Percentiles rank a stretch among this genome's conserved stretches.
These are phyloP conservation scores for Syzygium jambos DNA, from an alignment of 345 rosid species.

Conservation along the genomic window DNA sequence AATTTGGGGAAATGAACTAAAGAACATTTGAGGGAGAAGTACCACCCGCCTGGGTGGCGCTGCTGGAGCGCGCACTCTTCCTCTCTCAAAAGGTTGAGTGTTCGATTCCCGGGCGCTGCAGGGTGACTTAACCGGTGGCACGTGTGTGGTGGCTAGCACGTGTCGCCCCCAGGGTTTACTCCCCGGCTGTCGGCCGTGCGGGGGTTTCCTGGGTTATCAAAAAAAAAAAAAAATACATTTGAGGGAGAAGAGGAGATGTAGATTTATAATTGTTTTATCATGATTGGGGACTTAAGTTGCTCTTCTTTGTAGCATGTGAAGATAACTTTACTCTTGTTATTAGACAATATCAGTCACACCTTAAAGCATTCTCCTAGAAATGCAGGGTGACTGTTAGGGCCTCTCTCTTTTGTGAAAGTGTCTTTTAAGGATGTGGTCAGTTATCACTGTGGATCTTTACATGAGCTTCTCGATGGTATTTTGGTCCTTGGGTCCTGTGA, in stretches of 20 bases:
- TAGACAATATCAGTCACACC: neutral
- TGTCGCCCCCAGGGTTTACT: too few species aligned
- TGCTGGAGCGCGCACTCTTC: too few species aligned
- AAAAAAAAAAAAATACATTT: too few species aligned
- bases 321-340: neutral
- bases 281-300: neutral
- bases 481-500: neutral
- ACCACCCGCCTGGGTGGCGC: too few species aligned
- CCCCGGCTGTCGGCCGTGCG: too few species aligned
- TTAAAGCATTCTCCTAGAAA: neutral
- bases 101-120: too few species aligned
- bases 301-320: neutral
- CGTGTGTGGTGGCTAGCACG: too few species aligned
- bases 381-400: neutral
- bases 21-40: neutral
- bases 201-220: too few species aligned
- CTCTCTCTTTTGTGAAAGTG: neutral
- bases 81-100: too few species aligned
- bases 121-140: too few species aligned
- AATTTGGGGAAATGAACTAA: neutral
- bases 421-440: neutral
- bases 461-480: neutral
- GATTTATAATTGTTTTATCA: neutral
- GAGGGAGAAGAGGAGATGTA: neutral
- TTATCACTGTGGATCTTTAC: neutral